A percentile compares a stretch with the other conserved stretches of the same genome.
These are phyloP conservation scores for Sclerotinia minor DNA, from an alignment of 2,329 filamentous ascomycete genomes.

Conservation along the genomic window DNA sequence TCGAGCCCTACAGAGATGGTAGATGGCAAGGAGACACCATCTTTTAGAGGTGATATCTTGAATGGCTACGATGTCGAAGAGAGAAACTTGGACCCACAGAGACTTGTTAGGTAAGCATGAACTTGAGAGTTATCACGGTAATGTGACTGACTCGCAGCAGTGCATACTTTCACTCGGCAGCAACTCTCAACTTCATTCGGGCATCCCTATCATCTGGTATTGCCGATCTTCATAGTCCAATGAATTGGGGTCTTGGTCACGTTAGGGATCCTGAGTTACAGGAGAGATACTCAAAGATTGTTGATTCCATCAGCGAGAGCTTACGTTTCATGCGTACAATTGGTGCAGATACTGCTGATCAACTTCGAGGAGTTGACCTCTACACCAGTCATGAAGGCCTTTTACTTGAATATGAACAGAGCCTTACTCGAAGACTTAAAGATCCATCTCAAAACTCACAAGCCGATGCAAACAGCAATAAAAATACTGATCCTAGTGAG, in stretches of 20 bases:
- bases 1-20: constrained; percentile 84
- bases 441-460: constrained; percentile 49
- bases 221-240: constrained; percentile 86
- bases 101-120: constrained; percentile 66
- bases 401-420: constrained; percentile 90
- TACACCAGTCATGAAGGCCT: constrained; percentile 96
- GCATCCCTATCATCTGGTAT: constrained; percentile 82
- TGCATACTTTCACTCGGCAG: constrained; percentile 94
- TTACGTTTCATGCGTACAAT: constrained; percentile 93
- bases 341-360: constrained; percentile 80
- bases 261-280: constrained; percentile 82
- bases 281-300: constrained; percentile 81
- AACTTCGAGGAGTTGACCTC: constrained; percentile 88
- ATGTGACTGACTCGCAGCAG: constrained; percentile 44
- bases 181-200: constrained; percentile 90
- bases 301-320: constrained; percentile 83
- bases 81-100: constrained; percentile 75
- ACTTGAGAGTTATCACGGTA: not conserved
- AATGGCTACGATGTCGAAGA: constrained; percentile 82
- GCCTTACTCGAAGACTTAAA: constrained; percentile 74
- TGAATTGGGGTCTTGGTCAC: constrained; percentile 94
- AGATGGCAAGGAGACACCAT: constrained; percentile 77
- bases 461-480: not conserved
- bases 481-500: constrained; percentile 26
- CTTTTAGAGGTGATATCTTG: constrained; percentile 92